Evolutionary conservation across 2,329 filamentous ascomycete genomes (phyloP).

Genomic region (Fusarium heterosporum): DNA sequence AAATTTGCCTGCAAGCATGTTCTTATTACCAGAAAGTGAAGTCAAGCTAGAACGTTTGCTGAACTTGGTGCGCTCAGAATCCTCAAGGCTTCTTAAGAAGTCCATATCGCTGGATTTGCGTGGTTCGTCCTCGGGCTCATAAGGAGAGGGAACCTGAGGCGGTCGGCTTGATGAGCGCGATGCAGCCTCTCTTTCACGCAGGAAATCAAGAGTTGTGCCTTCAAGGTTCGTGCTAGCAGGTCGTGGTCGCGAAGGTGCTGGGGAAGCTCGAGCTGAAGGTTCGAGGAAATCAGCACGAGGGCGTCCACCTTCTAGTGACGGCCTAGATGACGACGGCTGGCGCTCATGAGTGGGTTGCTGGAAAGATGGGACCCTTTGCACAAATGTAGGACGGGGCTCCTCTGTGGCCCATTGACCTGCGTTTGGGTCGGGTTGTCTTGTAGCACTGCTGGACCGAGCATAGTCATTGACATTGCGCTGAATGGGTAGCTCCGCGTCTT

Average conservation of each 20-base stretch:
- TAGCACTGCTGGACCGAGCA: slow-evolving; percentile 46
- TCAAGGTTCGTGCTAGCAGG: slow-evolving; percentile 87
- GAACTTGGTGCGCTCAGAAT: slow-evolving; percentile 62
- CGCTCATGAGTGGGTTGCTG: slow-evolving; percentile 47
- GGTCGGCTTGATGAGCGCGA: slow-evolving; percentile 54
- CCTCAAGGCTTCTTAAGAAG: slow-evolving; percentile 82
- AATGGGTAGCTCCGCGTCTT: slow-evolving; percentile 25
- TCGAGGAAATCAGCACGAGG: slow-evolving; percentile 46
- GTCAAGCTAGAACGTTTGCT: slow-evolving; percentile 80
- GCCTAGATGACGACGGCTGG: slow-evolving; percentile 44
- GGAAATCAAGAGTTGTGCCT: slow-evolving; percentile 79
- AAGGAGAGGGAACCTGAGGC: slow-evolving; percentile 56
- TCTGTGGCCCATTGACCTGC: slow-evolving; percentile 29
- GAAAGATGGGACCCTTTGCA: slow-evolving; percentile 42
- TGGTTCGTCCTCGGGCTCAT: slow-evolving; percentile 50
- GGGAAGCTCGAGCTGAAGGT: slow-evolving; percentile 37
- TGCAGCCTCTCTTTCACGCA: slow-evolving; percentile 79
- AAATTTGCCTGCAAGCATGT: slow-evolving; percentile 86
- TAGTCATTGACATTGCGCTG: slow-evolving; percentile 42
- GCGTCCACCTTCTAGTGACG: slow-evolving; percentile 46
- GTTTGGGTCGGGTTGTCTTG: slow-evolving; percentile 42
- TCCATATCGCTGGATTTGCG: slow-evolving; percentile 77
- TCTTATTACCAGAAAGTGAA: slow-evolving; percentile 79
- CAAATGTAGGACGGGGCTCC: slow-evolving; percentile 36
- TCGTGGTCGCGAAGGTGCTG: slow-evolving; percentile 66